These are phyloP conservation scores for Aurantiochytrium sp. DNA, from an alignment of 108 stramenopile genomes.

Conservation along the genomic window DNA sequence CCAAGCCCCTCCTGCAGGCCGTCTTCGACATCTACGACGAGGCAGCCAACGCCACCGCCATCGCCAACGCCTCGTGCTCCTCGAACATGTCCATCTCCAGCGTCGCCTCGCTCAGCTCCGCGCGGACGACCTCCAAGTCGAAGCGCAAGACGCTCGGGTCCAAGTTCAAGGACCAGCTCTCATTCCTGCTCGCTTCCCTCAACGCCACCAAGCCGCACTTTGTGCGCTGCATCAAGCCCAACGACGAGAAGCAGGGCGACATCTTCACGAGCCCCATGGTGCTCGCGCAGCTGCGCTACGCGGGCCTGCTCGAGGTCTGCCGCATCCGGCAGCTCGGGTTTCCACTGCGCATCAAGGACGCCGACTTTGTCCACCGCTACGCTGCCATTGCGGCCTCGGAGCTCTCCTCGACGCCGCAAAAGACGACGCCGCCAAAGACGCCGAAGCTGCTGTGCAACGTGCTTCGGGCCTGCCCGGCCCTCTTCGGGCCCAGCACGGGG, in stretches of 20 bases:
- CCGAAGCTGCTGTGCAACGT: conserved; percentile 43
- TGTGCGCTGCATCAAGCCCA: conserved; percentile 97
- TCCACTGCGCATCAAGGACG: conserved; percentile 56
- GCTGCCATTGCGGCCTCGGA: too few species aligned
- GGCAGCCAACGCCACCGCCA: not conserved
- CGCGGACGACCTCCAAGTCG: not conserved
- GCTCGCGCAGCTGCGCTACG: conserved; percentile 48
- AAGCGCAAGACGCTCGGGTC: conserved; percentile 49
- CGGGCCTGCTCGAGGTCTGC: conserved; percentile 55
- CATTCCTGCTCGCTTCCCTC: conserved; percentile 72
- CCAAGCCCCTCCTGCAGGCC: conserved; percentile 13
- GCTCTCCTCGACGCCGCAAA: too few species aligned
- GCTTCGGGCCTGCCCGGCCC: conserved; percentile 23
- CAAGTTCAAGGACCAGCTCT: conserved; percentile 82
- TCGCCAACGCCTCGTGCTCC: not conserved
- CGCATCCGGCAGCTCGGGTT: conserved; percentile 55
- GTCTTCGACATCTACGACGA: conserved; percentile 45
- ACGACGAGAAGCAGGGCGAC: conserved; percentile 57
- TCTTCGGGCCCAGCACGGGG: conserved; percentile 16
- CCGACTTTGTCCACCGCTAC: conserved; percentile 54
- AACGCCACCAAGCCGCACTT: conserved; percentile 90
- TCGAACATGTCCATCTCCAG: not conserved
- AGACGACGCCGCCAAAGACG: too few species aligned
- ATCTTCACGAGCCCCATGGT: conserved; percentile 44
- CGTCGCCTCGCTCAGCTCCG: not conserved